Base-by-base conservation (phyloP, 2,329 filamentous ascomycete genomes). In the Exophiala aquamarina region DNA sequence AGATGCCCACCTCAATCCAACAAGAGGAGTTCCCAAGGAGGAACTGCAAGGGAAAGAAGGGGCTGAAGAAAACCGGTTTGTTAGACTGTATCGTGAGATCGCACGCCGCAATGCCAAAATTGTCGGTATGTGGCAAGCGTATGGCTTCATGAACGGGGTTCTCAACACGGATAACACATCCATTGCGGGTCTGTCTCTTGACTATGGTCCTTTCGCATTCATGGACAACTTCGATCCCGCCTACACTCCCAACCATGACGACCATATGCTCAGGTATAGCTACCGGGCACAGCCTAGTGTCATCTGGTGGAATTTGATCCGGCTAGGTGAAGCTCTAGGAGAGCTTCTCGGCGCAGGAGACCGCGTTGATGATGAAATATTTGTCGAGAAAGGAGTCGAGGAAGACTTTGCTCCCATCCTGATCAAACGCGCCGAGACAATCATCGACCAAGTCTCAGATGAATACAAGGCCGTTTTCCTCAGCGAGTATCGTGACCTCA, bases 91-190 rank as follows among this genome's bases (percentile, higher is more conserved):
- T 66, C 84, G 93, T 28, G 90, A 95, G 61, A 84, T 98, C 46
- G 83, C 84, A 3, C 82, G 89, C 33, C 81, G 88, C 23, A 98
- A 96, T 63, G 93, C 93, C 1, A 76, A 78, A 49, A 94, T 87
- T 0, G 91, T 97, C 2, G 93, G 93, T 9, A 81, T 86, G 57
- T 97, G 93, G 92, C 94, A 98, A 71, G 90, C 89, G 0, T 97
- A 97, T 62, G 93, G 89, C n/a, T 98, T 98, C 71, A 97, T 95
- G 78, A 98, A 98, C 61, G 93, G 93, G 36, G 93, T 98, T 3
- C 75, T 98, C 48, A 98, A 98, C 69, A 97, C 93, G 0, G 93
- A 98, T 65, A 98, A 98, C 66, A 98, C 93, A 0, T 95, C 90
- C 0, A 79, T 98, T 41, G 84, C 84, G 45, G 93, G 93, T 0